A percentile compares a stretch with the other conserved stretches of the same genome.
Conservation (phyloP, 441 rosid species). For the Erodium texanum region DNA sequence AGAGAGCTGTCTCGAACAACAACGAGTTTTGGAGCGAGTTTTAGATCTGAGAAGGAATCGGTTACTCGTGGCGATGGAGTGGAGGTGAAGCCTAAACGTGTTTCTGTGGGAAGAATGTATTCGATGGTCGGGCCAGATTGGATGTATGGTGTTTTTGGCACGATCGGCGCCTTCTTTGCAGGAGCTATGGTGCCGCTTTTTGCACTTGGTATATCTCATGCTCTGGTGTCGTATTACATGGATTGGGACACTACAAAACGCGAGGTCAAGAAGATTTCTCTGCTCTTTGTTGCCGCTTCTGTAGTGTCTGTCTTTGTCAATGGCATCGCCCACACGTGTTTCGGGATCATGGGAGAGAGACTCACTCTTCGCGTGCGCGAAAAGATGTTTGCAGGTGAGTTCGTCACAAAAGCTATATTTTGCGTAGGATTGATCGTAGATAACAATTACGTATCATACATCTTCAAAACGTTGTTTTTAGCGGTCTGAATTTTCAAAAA, state of each 20-base stretch:
- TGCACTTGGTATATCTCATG: conserved; percentile 76
- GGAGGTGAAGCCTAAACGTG: conserved; percentile 89
- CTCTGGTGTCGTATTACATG: conserved; percentile 67
- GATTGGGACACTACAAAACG: conserved; percentile 54
- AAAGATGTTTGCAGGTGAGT: conserved; percentile 58
- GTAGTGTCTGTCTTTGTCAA: conserved; percentile 83
- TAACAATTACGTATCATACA: too few relatives aligned
- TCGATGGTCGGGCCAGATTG: conserved; percentile 76
- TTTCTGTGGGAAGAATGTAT: conserved; percentile 90
- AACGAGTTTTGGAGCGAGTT: conserved; percentile 60
- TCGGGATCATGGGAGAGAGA: conserved; percentile 97
- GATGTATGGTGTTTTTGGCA: conserved; percentile 83
- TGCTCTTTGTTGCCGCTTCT: conserved; percentile 87
- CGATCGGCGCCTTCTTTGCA: conserved; percentile 92
- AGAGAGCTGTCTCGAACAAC: conserved; percentile 56
- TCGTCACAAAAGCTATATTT: too few relatives aligned
- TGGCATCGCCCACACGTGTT: conserved; percentile 87
- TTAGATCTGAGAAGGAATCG: conserved; percentile 77
- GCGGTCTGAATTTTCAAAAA: too few relatives aligned
- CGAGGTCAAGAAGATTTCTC: conserved; percentile 58
- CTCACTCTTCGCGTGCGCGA: conserved; percentile 95
- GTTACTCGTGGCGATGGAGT: conserved; percentile 22
- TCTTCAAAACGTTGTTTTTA: too few relatives aligned
- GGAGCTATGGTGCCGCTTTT: conserved; percentile 81
- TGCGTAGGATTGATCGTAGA: too few relatives aligned